Base-by-base conservation (phyloP, 108 stramenopile species). In the Schizochytrium sp. region DNA sequence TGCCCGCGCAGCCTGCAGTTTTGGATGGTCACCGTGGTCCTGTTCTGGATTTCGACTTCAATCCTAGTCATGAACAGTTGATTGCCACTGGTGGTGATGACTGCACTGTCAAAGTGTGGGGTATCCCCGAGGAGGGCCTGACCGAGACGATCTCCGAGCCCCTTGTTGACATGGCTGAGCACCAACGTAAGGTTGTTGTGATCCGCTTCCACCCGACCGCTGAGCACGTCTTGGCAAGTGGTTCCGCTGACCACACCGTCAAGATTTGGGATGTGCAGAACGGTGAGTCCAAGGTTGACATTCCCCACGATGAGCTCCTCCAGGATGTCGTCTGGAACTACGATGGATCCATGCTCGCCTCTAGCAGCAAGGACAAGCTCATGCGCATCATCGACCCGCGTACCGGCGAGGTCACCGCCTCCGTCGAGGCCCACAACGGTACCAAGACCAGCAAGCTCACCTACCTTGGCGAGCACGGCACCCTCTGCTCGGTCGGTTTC, bases 251-350 rank as follows among this genome's bases (percentile, higher is more conserved):
- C 90, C 91, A 95, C 72, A 96, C 96, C 28, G 96, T 98, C 61
- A 97, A 97, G 92, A 89, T 98, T 40, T 99, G 99, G 99, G 99
- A 99, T 91, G 93, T 98, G 57, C 97, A 98, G 91, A 94, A 93
- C 40, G 94, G 94, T 38, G 72, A 88, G 87, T 94, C 95, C 56
- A 91, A 97, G 56, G 89, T 83, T 46, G 92, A 94, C 50, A 95
- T 94, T 90, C 69, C 64, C 19, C 94, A 95, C 92, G 60, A 88
- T 8, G 96, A 98, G 92, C 92, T 98, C 87, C 95, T 96, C 89
- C 97, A 98, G 89, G 98, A 99, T 92, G 94, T 99, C 76, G 94
- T 95, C 50, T 99, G 98, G 98, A 97, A 97, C 92, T 92, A 92
- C 88, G 92, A 93, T 72, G 99, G 99, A 72, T 95, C 96, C 72